phyloP scores from a whole-genome alignment of 106 monocot species.

The Iris macrosiphon region DNA sequence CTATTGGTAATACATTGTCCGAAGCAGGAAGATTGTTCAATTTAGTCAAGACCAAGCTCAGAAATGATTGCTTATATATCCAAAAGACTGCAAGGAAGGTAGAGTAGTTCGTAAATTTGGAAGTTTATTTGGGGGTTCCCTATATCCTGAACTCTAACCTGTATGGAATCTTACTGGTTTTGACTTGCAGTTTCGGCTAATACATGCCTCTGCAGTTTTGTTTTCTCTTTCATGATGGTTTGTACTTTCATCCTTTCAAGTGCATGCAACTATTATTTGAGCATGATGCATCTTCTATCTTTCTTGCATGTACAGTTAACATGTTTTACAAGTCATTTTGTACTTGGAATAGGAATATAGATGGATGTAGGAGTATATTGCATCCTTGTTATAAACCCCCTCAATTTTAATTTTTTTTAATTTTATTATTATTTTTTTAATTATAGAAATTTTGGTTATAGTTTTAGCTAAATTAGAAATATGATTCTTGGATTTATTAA shows the following conservation, averaged over 20 bases:
- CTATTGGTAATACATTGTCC: too few species aligned
- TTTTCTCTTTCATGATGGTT: conserved; percentile 92
- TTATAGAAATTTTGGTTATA: too few species aligned
- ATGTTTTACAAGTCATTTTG: too few species aligned
- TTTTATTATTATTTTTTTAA: too few species aligned
- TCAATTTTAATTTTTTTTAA: too few species aligned
- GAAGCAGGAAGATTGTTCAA: conserved; percentile 69
- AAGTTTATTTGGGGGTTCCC: background rate
- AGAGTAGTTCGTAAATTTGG: background rate
- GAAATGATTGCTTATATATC: conserved; percentile 61
- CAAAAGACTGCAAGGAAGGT: conserved; percentile 94
- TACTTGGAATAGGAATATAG: too few species aligned
- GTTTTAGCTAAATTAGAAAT: too few species aligned
- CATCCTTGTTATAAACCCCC: too few species aligned
- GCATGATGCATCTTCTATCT: too few species aligned
- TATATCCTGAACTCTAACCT: background rate
- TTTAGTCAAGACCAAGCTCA: conserved; percentile 68
- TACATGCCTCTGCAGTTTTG: conserved; percentile 92
- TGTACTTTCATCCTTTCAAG: conserved; percentile 1
- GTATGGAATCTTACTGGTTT: background rate
- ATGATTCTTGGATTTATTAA: too few species aligned
- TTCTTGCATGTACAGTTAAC: too few species aligned
- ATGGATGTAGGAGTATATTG: too few species aligned
- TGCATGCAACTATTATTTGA: background rate
- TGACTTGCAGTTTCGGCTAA: conserved; percentile 76